Base-by-base conservation (phyloP, 345 rosid genomes). In the Stellera chamaejasme region DNA sequence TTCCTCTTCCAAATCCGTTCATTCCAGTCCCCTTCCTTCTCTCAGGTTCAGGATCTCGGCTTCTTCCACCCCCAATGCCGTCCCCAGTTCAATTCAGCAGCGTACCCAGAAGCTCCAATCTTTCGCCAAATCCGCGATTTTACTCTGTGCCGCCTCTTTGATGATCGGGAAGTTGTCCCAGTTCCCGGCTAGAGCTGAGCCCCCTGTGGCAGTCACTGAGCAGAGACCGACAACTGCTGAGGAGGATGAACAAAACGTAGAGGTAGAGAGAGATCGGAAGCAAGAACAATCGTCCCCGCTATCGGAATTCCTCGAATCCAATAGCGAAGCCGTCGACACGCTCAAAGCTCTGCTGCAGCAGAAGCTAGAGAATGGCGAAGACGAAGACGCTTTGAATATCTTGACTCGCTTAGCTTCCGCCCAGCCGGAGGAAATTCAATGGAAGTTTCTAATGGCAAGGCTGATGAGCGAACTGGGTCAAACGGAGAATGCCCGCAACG, bases 371-470 rank as follows among this genome's bases (percentile, higher is more conserved):
- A 77, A 54, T 2, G 82, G 88, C n/a, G 88, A 85, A 54, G 83
- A 88, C 15, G 81, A 82, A 27, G 92, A 83, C 54, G 86, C 93
- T 58, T 71, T 85, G 8, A 60, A 57, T 39, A 51, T 82, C 10
- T 50, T 88, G 45, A 69, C 73, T 47, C 81, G 69, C 6, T 50
- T 91, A 14, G 84, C 72, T 5, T 50, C 68, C 0, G 77, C 82
- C 11, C 85, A 92, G 19, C 95, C 93, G 2, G 75, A 70, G 3
- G 88, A 69, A 11, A 60, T 69, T 0, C 87, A 92, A 28, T 85
- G 95, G 92, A 88, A 85, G 68, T 88, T 92, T 61, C 54, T 92
- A 52, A 72, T 66, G 76, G 96, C 90, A 0, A 77, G 98, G 61
- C 16, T 85, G 59, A 58, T 66, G 0, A 65, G 52, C 0, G 90